Base-by-base conservation (phyloP, 129 eudicot genomes). In the Flaveria bidentis region DNA sequence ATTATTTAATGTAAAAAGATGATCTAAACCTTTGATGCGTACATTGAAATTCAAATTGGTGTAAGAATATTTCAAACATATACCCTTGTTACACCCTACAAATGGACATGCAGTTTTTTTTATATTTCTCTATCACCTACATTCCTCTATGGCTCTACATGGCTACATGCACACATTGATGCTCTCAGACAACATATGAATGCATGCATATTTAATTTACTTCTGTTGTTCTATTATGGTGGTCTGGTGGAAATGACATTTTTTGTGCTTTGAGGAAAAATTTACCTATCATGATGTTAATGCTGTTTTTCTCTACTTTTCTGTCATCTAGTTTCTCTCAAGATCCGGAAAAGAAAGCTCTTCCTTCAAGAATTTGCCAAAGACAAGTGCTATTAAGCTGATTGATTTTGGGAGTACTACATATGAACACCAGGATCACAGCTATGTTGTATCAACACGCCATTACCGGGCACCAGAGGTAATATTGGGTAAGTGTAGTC, bases 391-490 rank as follows among this genome's bases (percentile, higher is more conserved):
- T 64, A 89, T 92, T 69, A 92, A 92, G 85, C 96, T 92, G 36
- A 92, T 92, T 71, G 97, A 92, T 82, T 92, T 92, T 16, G 97
- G 97, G 79, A 92, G 97, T 62, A 92, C 97, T 67, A 89, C 97
- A 66, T 92, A 78, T 81, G 91, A 92, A 72, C 88, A 92, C 83
- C 92, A 89, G 69, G 96, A 92, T 76, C 97, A 92, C 78, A 92
- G 83, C 82, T 92, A 92, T 76, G 86, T 89, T 64, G 97, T 92
- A 58, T 92, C 97, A 60, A 92, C 97, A 26, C 90, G 97, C 23
- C 97, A 92, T 84, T 92, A 92, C 69, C 96, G 97, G 80, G 97
- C 97, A 56, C 96, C 97, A 9, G 97, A 92, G 84, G 93, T 92
- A 80, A 92, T 92, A 69, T 47, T 92, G 75, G 97, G 97, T 89